These are phyloP conservation scores for Phyllosticta ampelicida DNA, from an alignment of 2,329 filamentous ascomycete genomes.

Conservation along the genomic window DNA sequence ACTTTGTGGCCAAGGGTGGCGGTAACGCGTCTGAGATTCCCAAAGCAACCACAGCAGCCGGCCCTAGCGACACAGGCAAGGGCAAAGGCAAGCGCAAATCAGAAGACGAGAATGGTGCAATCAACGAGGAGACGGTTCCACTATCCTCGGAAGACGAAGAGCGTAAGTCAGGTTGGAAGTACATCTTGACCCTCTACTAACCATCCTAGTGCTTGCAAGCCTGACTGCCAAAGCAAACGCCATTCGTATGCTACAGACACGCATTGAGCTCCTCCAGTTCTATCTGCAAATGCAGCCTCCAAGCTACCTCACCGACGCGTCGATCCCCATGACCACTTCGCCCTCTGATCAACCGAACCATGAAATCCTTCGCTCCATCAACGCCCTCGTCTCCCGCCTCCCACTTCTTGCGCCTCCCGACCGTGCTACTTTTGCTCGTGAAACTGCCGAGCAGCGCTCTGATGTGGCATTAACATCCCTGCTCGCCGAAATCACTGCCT, in stretches of 20 bases:
- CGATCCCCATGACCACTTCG: conserved; percentile 20
- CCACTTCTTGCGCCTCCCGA: conserved; percentile 69
- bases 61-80: conserved; percentile 42
- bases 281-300: conserved; percentile 67
- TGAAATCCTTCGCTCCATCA: conserved; percentile 74
- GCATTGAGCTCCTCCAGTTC: conserved; percentile 44
- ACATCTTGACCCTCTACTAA: not conserved
- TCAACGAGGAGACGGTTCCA: conserved; percentile 21
- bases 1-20: conserved; percentile 78
- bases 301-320: conserved; percentile 46
- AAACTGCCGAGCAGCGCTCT: conserved; percentile 68
- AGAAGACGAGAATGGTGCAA: conserved; percentile 24
- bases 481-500: conserved; percentile 64
- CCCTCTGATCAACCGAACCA: conserved; percentile 39
- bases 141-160: conserved; percentile 55
- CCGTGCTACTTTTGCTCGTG: conserved; percentile 51
- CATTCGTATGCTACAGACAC: conserved; percentile 74
- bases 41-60: conserved; percentile 14
- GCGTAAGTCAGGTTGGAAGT: conserved; percentile 28
- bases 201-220: conserved; percentile 43
- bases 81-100: conserved; percentile 37
- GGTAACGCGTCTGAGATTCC: conserved; percentile 62
- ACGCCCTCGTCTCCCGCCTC: conserved; percentile 72
- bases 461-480: conserved; percentile 72
- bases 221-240: conserved; percentile 86